Evolutionary conservation across 768 basidiomycete species (phyloP).

Genomic region (Naganishia friedmannii): DNA sequence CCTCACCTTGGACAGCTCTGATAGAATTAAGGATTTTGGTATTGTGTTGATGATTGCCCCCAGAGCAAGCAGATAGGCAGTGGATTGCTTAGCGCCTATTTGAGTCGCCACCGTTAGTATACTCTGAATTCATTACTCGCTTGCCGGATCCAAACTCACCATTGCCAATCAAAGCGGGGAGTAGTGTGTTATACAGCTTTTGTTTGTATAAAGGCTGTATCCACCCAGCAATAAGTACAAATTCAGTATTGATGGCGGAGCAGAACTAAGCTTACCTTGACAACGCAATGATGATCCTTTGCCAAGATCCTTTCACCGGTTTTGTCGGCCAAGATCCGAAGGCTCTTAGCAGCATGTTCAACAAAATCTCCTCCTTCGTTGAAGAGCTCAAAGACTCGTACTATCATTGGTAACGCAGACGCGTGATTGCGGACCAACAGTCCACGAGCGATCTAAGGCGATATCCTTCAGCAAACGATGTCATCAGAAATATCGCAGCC

Average conservation of each 20-base stretch:
- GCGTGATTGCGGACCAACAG: constrained; percentile 73
- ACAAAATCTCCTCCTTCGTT: constrained; percentile 56
- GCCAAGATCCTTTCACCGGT: constrained; percentile 64
- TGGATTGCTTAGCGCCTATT: constrained; percentile 56
- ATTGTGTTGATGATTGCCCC: constrained; percentile 74
- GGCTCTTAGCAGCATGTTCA: constrained; percentile 70
- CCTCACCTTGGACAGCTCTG: constrained; percentile 59
- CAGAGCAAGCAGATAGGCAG: constrained; percentile 73
- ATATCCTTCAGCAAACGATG: not conserved
- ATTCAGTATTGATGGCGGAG: not conserved
- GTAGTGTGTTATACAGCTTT: constrained; percentile 63
- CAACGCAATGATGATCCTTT: constrained; percentile 72
- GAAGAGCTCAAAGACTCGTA: constrained; percentile 69
- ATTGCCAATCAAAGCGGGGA: constrained; percentile 72
- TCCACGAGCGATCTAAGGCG: constrained; percentile 68
- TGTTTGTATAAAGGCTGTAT: constrained; percentile 54
- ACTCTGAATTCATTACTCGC: not conserved
- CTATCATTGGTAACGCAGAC: constrained; percentile 59
- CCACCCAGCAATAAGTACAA: not conserved
- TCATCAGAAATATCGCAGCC: too few species aligned
- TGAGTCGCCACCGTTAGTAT: not conserved
- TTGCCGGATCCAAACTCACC: constrained; percentile 53
- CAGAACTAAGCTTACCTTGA: constrained; percentile 61
- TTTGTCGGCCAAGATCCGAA: constrained; percentile 64
- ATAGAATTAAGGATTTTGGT: constrained; percentile 69